Evolutionary conservation across 2,329 filamentous ascomycete genomes (phyloP), one percentile per base, ranked within the genome.

Genomic region (Talaromyces rugulosus): DNA sequence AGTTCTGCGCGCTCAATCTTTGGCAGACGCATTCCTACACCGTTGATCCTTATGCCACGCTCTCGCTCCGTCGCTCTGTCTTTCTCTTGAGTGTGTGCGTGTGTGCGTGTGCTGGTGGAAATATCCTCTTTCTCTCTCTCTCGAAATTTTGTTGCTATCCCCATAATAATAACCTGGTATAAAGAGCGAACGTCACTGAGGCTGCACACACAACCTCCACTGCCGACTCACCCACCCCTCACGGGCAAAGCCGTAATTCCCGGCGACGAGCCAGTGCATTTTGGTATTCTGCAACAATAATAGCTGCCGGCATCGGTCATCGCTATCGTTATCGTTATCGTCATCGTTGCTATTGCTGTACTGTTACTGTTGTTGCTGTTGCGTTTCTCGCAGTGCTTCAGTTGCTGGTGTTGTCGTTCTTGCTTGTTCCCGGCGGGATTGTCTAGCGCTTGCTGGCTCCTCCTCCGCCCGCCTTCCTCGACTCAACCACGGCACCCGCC

Each of bases 11-110:
- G 34, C 44, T 47, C 44, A 23, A 18, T 16, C 44, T 47, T 36
- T 34, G 9, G 3, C 18, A 14, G 16, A 28, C 18, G 23, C 47
- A 33, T 65, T 66, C 71, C 71, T 68, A 65, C 64, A 61, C 63
- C 66, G 64, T 68, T 64, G 57, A 52, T 56, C 53, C 62, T 62
- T 57, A 61, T 60, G 60, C 60, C 40, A 56, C 47, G 40, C 55
- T 36, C 36, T 50, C 56, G 33, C 55, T 36, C 50, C n/a, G 18
- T 50, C 40, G 34, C 55, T 18, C 33, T 23, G 34, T 61, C 60
- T 30, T 50, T 50, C 44, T 50, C 44, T 27, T 27, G 44, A 47
- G 44, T 47, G 44, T 47, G 44, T 47, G 44, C 44, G 44, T 27
- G 44, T 47, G 18, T 47, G 44, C 44, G 44, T 27, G 44, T 42